Evolutionary conservation across 768 basidiomycete species (phyloP), one percentile per base, ranked within the genome.

Genomic region (Russula dissimulans): DNA sequence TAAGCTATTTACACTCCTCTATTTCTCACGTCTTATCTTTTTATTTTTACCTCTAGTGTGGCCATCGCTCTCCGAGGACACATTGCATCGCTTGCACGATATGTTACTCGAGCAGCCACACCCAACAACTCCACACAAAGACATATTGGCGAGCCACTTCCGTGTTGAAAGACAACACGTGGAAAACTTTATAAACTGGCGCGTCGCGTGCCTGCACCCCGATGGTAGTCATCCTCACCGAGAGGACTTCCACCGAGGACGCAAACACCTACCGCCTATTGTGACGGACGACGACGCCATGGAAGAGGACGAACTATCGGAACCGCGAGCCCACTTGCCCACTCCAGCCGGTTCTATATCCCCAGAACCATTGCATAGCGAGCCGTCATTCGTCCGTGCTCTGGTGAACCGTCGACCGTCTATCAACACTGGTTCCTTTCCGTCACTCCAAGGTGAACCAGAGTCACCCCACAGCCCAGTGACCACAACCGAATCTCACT

Each of bases 61-160:
- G 59, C 59, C 59, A 29, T 54, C 52, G 18, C 46, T 53, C 5
- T 60, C 59, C 4, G 52, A 45, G 7, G 53, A 60, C 31, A 43
- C 39, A 34, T 32, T 60, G 18, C 9, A 12, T 36, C 59, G 59
- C 14, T 38, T 60, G n/a, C 59, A 60, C 34, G 26, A 34, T 14
- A 54, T 60, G 59, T 32, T 60, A 17, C 41, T 41, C 18, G 52
- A 54, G 22, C 59, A 60, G n/a, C 39, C 59, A 43, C 45, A 60
- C 17, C 9, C 48, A 18, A 48, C 52, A 14, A 38, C 32, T 29
- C 59, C 43, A 7, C 59, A 60, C 46, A 42, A 36, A 15, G 59
- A 54, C 9, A 18, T 60, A 4, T 29, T 60, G 7, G 52, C 59
- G 38, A 36, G 17, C 31, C 59, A 60, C 29, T 54, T 60, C 3